phyloP scores from a whole-genome alignment of 2,329 filamentous ascomycete species.

The Verticillium zaregamsianum region DNA sequence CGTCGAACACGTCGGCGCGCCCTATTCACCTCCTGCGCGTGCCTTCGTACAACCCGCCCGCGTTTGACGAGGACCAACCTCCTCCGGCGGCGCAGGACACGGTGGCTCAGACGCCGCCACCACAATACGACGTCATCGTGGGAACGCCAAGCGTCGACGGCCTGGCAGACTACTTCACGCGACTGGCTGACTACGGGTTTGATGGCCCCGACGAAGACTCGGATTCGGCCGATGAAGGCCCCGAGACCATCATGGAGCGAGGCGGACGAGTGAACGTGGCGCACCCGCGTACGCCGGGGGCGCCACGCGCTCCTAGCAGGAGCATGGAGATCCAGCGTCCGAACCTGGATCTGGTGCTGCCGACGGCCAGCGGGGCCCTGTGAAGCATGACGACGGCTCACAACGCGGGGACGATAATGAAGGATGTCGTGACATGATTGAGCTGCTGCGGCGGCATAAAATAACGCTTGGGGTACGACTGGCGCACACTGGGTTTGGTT shows the following conservation, averaged over 20 bases:
- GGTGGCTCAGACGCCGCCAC: conserved; percentile 69
- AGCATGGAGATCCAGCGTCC: conserved; percentile 52
- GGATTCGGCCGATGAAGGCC: conserved; percentile 37
- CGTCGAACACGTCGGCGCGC: conserved; percentile 34
- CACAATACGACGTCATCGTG: conserved; percentile 76
- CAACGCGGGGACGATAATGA: neutral
- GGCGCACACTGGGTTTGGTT: neutral
- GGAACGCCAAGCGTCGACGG: conserved; percentile 63
- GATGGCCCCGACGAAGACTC: conserved; percentile 38
- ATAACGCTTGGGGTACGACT: neutral
- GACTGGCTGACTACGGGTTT: conserved; percentile 68
- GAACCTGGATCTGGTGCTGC: conserved; percentile 19
- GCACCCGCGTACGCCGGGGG: conserved; percentile 52
- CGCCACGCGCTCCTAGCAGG: conserved; percentile 47
- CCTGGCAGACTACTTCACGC: conserved; percentile 81
- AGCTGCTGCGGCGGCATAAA: neutral
- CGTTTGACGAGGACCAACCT: conserved; percentile 77
- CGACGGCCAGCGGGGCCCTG: neutral
- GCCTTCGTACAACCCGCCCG: conserved; percentile 83
- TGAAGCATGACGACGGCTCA: neutral
- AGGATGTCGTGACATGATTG: neutral
- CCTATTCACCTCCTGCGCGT: conserved; percentile 81
- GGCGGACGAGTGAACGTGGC: conserved; percentile 53
- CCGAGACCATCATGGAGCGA: conserved; percentile 42
- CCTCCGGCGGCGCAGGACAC: conserved; percentile 33